These are phyloP conservation scores for Isatis tinctoria DNA, from an alignment of 345 rosid genomes.

Conservation along the genomic window DNA sequence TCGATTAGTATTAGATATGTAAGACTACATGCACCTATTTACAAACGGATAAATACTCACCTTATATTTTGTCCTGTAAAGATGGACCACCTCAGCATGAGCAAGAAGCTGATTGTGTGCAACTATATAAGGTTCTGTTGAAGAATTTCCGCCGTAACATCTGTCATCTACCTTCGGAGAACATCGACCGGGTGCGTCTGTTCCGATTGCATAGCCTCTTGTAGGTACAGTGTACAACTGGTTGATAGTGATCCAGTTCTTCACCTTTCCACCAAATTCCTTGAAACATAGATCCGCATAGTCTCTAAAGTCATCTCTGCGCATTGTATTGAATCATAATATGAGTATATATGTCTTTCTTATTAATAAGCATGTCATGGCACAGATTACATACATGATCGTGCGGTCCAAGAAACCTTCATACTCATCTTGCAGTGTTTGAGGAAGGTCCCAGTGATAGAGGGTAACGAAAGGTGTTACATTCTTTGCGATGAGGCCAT, in stretches of 20 bases:
- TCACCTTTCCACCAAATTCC: too few species aligned
- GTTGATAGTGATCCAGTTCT: not conserved
- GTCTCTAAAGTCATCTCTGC: not conserved
- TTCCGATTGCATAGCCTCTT: constrained; percentile 28
- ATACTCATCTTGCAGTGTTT: constrained; percentile 13
- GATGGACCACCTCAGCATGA: constrained; percentile 15
- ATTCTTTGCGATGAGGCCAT: constrained; percentile 32
- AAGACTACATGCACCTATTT: too few species aligned
- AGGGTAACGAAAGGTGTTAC: constrained; percentile 41
- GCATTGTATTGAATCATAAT: not conserved
- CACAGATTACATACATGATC: constrained; percentile 36
- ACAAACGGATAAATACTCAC: too few species aligned
- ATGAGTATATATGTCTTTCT: not conserved
- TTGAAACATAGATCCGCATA: too few species aligned
- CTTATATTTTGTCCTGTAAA: constrained; percentile 24
- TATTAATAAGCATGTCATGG: not conserved
- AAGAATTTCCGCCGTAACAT: constrained; percentile 31
- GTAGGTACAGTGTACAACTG: constrained; percentile 27
- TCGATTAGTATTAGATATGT: not conserved
- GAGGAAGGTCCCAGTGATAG: too few species aligned
- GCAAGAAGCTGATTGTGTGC: constrained; percentile 30
- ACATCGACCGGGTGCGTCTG: constrained; percentile 43
- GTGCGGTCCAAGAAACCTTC: constrained; percentile 37
- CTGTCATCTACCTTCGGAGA: constrained; percentile 4
- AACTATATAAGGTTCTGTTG: constrained; percentile 21